Percentiles rank a stretch among this genome's conserved stretches.
Conservation (phyloP, 2,329 filamentous ascomycete species). For the Tolypocladium nubicola region DNA sequence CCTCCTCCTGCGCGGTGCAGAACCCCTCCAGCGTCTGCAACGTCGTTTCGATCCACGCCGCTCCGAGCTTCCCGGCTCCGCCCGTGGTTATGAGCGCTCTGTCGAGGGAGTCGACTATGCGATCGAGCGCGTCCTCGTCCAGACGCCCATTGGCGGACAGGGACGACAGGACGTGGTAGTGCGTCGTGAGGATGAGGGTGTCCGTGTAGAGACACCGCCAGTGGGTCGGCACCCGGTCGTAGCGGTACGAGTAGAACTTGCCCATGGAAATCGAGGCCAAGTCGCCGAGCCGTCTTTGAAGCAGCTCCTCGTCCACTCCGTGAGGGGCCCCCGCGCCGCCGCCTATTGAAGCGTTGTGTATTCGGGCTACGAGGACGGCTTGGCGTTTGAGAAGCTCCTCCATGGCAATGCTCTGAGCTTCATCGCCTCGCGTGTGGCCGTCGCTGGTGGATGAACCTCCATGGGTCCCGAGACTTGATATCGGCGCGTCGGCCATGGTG, state of each 20-base stretch:
- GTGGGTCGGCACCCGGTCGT: conserved; percentile 51
- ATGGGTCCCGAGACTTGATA: background rate
- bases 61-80: conserved; percentile 43
- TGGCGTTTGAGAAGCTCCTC: conserved; percentile 18
- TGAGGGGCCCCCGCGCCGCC: background rate
- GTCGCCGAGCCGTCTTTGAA: conserved; percentile 39
- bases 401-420: conserved; percentile 7
- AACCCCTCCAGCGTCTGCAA: conserved; percentile 30
- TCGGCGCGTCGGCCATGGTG: conserved; percentile 4
- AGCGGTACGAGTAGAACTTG: conserved; percentile 61
- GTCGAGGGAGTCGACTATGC: conserved; percentile 58
- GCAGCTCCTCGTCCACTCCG: conserved; percentile 11
- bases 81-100: conserved; percentile 67
- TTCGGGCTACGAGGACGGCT: conserved; percentile 11
- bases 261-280: conserved; percentile 48
- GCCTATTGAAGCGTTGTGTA: conserved; percentile 9
- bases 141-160: conserved; percentile 1
- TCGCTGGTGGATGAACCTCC: background rate
- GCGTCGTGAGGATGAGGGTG: conserved; percentile 53
- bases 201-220: conserved; percentile 68
- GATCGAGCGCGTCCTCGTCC: conserved; percentile 28
- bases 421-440: background rate
- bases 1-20: conserved; percentile 6
- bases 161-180: conserved; percentile 18
- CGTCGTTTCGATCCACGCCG: conserved; percentile 38